Percentiles rank a stretch among this genome's conserved stretches.
Conservation (phyloP, 2,329 filamentous ascomycete genomes). For the Thielaviopsis euricoi region DNA sequence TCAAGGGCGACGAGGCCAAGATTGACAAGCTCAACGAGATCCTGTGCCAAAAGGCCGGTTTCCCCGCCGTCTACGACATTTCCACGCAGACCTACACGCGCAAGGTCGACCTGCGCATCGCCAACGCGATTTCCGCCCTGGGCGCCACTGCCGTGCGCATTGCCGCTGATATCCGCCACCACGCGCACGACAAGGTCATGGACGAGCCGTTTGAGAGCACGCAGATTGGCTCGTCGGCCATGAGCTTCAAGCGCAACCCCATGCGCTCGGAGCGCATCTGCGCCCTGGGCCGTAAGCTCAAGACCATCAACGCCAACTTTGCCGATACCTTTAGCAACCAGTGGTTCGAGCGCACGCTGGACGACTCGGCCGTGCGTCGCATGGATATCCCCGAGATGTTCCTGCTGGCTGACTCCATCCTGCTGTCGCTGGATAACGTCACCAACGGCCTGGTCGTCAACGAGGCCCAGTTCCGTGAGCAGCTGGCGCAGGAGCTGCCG, state of each 20-base stretch:
- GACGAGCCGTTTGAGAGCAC: conserved; percentile 59
- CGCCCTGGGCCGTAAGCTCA: conserved; percentile 29
- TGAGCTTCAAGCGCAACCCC: conserved; percentile 32
- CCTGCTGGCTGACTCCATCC: conserved; percentile 50
- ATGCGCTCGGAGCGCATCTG: conserved; percentile 34
- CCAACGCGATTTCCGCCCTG: conserved; percentile 64
- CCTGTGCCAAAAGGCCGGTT: conserved; percentile 38
- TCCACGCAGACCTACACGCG: conserved; percentile 51
- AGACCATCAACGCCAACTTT: conserved; percentile 22
- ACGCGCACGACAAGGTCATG: conserved; percentile 59
- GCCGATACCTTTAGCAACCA: conserved; percentile 19
- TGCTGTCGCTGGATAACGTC: conserved; percentile 52
- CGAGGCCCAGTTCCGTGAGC: conserved; percentile 51
- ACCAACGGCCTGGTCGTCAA: conserved; percentile 60
- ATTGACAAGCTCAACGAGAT: conserved; percentile 37
- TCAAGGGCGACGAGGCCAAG: conserved; percentile 31
- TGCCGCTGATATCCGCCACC: conserved; percentile 54
- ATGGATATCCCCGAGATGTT: conserved; percentile 51
- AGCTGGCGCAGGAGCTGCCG: conserved; percentile 60
- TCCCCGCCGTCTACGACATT: conserved; percentile 32
- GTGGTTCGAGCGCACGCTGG: conserved; percentile 49
- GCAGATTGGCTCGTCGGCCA: conserved; percentile 55
- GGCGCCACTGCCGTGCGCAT: conserved; percentile 62
- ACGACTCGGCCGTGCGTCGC: conserved; percentile 52
- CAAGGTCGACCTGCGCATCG: conserved; percentile 64